phyloP scores from a whole-genome alignment of 2,329 filamentous ascomycete species.

The Cyphellophora attinorum region DNA sequence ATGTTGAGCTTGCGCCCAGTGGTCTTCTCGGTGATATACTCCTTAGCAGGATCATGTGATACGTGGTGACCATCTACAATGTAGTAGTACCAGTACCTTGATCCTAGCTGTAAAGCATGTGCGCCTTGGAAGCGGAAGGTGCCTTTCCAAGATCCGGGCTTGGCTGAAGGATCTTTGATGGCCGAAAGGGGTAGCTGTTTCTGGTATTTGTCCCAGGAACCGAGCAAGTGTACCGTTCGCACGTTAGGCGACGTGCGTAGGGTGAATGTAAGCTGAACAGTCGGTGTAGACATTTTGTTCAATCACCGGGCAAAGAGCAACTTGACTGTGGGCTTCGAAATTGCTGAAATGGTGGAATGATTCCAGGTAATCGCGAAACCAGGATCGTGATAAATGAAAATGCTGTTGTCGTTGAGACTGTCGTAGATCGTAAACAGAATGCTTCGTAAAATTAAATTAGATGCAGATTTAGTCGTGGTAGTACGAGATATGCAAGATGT shows the following conservation, averaged over 20 bases:
- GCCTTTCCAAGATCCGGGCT: conserved; percentile 87
- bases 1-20: conserved; percentile 96
- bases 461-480: too few relatives aligned
- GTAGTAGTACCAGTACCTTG: conserved; percentile 99
- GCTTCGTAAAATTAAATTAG: too few relatives aligned
- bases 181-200: conserved; percentile 82
- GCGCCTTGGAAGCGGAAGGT: conserved; percentile 90
- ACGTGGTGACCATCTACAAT: conserved; percentile 99
- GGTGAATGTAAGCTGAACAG: conserved; percentile 89
- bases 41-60: conserved; percentile 85
- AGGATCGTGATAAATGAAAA: conserved; percentile 4
- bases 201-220: conserved; percentile 96
- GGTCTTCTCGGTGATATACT: conserved; percentile 86
- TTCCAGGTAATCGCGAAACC: conserved; percentile 4
- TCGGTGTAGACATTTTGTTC: conserved; percentile 31
- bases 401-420: conserved; percentile 1
- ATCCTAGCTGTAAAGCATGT: conserved; percentile 68
- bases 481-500: too few relatives aligned
- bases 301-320: conserved; percentile 5
- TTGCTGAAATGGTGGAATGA: conserved; percentile 11
- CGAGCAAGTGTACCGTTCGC: conserved; percentile 95
- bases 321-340: conserved; percentile 2
- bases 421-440: too few relatives aligned
- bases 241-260: conserved; percentile 92
- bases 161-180: conserved; percentile 65